phyloP scores from a whole-genome alignment of 805 yeast genomes.

The Ogataea nonfermentans region DNA sequence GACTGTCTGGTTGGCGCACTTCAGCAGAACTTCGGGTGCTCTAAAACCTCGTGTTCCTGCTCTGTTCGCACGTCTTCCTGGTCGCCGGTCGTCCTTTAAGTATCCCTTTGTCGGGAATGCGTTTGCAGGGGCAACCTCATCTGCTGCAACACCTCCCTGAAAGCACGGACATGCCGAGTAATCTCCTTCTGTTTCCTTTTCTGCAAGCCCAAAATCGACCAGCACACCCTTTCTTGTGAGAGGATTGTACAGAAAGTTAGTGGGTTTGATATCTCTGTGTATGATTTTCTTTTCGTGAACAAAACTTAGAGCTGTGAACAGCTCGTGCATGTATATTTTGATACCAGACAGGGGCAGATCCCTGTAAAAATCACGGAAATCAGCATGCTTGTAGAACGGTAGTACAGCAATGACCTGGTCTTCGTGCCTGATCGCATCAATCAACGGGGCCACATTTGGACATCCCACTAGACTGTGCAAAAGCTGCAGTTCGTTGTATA shows the following conservation, averaged over 20 bases:
- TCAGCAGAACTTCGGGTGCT: constrained; percentile 89
- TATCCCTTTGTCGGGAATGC: constrained; percentile 56
- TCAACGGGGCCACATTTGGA: constrained; percentile 77
- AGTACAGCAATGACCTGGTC: constrained; percentile 93
- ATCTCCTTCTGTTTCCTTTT: constrained; percentile 43
- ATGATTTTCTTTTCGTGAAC: constrained; percentile 80
- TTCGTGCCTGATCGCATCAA: constrained; percentile 81
- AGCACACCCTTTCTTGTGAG: constrained; percentile 69
- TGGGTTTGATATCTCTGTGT: constrained; percentile 87
- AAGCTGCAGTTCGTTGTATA: constrained; percentile 80
- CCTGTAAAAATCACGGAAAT: constrained; percentile 82
- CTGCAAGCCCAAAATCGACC: constrained; percentile 93
- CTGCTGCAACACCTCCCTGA: constrained; percentile 35
- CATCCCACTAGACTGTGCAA: constrained; percentile 68
- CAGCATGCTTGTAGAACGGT: constrained; percentile 89
- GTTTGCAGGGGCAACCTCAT: constrained; percentile 35
- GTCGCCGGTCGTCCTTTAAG: constrained; percentile 82
- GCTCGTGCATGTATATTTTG: constrained; percentile 73
- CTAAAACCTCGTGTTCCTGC: constrained; percentile 96
- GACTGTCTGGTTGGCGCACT: constrained; percentile 78
- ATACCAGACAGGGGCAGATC: constrained; percentile 79
- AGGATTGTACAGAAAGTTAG: constrained; percentile 70
- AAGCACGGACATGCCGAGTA: constrained; percentile 55
- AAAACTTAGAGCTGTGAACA: constrained; percentile 70
- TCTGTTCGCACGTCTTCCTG: constrained; percentile 90